A percentile compares a stretch with the other conserved stretches of the same genome.
These are phyloP conservation scores for Solanum paucissectum DNA, from an alignment of 257 asterid genomes.

Conservation along the genomic window DNA sequence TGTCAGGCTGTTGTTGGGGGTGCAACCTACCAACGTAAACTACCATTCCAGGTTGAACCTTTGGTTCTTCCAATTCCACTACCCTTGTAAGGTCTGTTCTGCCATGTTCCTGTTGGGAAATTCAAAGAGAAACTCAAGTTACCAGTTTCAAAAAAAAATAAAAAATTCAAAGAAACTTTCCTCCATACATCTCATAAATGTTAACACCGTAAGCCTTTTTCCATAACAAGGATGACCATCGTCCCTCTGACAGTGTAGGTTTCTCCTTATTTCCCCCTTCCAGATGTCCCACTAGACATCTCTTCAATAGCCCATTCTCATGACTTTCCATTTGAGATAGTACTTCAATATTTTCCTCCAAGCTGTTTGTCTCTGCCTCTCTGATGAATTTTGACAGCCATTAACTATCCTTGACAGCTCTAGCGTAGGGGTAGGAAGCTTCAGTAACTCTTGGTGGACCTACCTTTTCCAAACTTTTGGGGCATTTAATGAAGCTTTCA, in stretches of 20 bases:
- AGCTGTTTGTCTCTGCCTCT: not conserved
- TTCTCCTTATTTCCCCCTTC: not conserved
- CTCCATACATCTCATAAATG: not conserved
- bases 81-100: not conserved
- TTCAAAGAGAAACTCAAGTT: not conserved
- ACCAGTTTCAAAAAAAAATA: no score
- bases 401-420: not conserved
- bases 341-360: no score
- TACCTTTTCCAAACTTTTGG: not conserved
- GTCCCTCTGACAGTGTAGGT: not conserved
- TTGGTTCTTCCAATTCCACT: not conserved
- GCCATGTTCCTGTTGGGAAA: not conserved
- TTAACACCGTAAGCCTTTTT: not conserved
- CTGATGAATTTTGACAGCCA: not conserved
- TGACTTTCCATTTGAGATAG: no score
- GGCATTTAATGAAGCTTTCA: not conserved
- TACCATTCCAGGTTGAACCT: not conserved
- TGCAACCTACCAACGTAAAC: not conserved
- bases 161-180: not conserved
- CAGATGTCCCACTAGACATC: no score
- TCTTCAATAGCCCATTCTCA: no score
- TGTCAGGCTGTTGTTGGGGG: not conserved
- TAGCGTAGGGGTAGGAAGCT: not conserved
- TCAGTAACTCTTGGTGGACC: not conserved
- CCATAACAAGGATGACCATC: not conserved